Base-by-base conservation (phyloP, 2,329 filamentous ascomycete species). In the Claviceps citrina region DNA sequence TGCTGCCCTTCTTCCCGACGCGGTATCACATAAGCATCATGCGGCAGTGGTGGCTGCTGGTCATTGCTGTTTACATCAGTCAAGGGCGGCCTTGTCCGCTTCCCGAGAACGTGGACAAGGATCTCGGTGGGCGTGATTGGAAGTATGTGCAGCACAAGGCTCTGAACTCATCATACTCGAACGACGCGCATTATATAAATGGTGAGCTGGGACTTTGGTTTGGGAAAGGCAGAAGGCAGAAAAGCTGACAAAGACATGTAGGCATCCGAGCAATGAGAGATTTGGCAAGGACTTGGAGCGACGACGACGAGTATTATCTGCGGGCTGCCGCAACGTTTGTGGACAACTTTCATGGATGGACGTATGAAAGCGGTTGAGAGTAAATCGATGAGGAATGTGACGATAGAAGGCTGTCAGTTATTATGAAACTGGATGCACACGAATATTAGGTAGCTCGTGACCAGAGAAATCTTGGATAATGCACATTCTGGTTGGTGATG, bases 1-100 rank as follows among this genome's bases (percentile, higher is more conserved):
- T 98, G 5, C 65, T 98, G 3, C 84, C 91, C 0, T 59, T 84
- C 27, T 64, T 95, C 9, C 85, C 86, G 0, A 60, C 69, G 12
- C 73, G 76, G 51, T 80, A 78, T 50, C 89, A 94, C 49, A 57
- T 85, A 34, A 65, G 65, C 18, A 64, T 98, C 4, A 68, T 96
- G 7, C 70, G 82, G 30, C 78, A 93, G 56, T 96, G 91, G 86
- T 94, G 85, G 83, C 63, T 98, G 5, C 71, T 94, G 31, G 76
- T 81, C 0, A 58, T 95, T 31, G 73, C 77, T 0, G 72, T 87
- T 9, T 96, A 91, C 54, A 74, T 94, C 39, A 64, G 77, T 2
- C 79, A 84, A 52, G 63, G 81, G 20, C 71, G 89, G 16, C 91
- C 87, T 1, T 63, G 68, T 43, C 75, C 94, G 42, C 71, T 81